Conservation (phyloP, 257 asterid species). For the Penstemon davidsonii region DNA sequence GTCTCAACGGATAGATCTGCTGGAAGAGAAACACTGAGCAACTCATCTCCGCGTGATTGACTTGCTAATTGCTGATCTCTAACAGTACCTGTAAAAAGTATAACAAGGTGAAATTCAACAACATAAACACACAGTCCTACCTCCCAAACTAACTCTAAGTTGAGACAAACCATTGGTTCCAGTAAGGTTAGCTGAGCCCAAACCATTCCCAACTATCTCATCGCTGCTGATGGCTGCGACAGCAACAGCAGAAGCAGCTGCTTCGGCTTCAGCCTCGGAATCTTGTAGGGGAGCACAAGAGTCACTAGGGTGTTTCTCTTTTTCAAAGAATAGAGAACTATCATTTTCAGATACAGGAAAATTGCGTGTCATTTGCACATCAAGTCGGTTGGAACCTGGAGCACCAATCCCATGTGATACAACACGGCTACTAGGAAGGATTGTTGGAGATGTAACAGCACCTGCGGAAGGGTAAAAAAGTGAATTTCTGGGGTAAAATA, state of each 20-base stretch:
- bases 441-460: constrained; percentile 91
- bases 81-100: constrained; percentile 42
- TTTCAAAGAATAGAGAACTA: constrained; percentile 55
- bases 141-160: not conserved
- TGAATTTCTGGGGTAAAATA: not conserved
- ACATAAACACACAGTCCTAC: constrained; percentile 6
- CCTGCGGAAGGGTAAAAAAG: constrained; percentile 43
- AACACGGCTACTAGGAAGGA: constrained; percentile 66
- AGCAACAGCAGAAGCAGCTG: constrained; percentile 94
- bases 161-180: constrained; percentile 44
- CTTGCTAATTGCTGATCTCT: constrained; percentile 55
- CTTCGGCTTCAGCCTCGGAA: constrained; percentile 89
- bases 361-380: constrained; percentile 57
- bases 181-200: constrained; percentile 47
- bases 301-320: constrained; percentile 58
- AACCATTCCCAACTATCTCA: constrained; percentile 57
- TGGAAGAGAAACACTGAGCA: constrained; percentile 84
- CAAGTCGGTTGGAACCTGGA: constrained; percentile 84
- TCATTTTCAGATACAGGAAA: constrained; percentile 59
- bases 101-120: constrained; percentile 20
- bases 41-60: constrained; percentile 74
- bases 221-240: constrained; percentile 87
- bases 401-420: constrained; percentile 67
- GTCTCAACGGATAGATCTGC: constrained; percentile 96
- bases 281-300: constrained; percentile 60